Evolutionary conservation across 139 green algal genomes (phyloP).

Genomic region (Pseudopediastrum boryanum): DNA sequence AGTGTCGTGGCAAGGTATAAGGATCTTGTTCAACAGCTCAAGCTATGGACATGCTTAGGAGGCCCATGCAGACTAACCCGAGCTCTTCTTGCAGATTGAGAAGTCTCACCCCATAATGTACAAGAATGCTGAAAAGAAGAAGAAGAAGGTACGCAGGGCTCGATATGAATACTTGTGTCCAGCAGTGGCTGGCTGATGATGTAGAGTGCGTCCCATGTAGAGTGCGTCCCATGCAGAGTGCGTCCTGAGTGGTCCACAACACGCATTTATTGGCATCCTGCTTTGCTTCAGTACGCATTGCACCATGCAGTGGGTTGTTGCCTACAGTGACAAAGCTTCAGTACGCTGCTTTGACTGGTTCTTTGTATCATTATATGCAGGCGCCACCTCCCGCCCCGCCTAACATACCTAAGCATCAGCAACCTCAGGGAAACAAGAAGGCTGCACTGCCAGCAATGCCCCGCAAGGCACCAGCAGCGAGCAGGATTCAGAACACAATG

Average conservation of each 20-base stretch:
- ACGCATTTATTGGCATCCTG: background rate
- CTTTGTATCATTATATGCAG: too few species aligned
- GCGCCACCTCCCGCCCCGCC: too few species aligned
- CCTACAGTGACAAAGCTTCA: too few species aligned
- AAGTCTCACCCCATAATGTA: conserved; percentile 70
- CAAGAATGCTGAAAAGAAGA: conserved; percentile 66
- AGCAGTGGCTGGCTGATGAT: background rate
- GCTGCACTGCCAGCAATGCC: too few species aligned
- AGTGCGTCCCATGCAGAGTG: background rate
- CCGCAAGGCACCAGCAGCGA: too few species aligned
- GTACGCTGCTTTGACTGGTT: too few species aligned
- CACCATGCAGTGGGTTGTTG: too few species aligned
- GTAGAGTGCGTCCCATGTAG: background rate
- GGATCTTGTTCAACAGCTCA: background rate
- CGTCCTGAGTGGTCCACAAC: background rate
- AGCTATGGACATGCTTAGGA: background rate
- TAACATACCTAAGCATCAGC: too few species aligned
- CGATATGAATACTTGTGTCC: background rate
- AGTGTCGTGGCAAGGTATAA: conserved; percentile 72
- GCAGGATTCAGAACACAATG: too few species aligned
- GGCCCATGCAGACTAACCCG: background rate
- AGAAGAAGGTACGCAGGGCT: conserved; percentile 31
- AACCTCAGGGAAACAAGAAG: too few species aligned
- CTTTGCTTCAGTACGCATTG: too few species aligned
- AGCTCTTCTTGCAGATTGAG: conserved; percentile 47